phyloP scores from a whole-genome alignment of 2,329 filamentous ascomycete genomes.

The Xylaria sp. region DNA sequence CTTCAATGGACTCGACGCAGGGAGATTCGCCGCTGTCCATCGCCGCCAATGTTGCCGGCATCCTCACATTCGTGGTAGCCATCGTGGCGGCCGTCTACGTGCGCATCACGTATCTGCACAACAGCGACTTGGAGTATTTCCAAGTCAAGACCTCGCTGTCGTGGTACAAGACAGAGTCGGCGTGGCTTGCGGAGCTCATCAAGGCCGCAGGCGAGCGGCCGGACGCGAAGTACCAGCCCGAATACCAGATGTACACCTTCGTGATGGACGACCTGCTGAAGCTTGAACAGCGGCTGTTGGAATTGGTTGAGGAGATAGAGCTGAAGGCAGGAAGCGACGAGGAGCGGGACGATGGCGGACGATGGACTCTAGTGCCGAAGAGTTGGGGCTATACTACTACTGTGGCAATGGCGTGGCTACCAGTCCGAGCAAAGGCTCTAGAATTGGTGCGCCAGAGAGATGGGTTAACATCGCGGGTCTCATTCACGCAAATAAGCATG shows the following conservation, averaged over 20 bases:
- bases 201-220: conserved; percentile 32
- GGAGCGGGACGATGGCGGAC: conserved; percentile 24
- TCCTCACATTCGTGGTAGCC: conserved; percentile 52
- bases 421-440: conserved; percentile 47
- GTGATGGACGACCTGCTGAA: conserved; percentile 50
- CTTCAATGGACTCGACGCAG: conserved; percentile 30
- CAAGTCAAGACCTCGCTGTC: conserved; percentile 49
- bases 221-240: conserved; percentile 36
- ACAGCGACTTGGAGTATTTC: conserved; percentile 51
- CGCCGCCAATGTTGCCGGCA: conserved; percentile 47
- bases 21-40: conserved; percentile 50
- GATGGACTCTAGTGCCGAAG: conserved; percentile 44
- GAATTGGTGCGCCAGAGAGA: conserved; percentile 51
- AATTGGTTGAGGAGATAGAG: conserved; percentile 49
- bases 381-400: conserved; percentile 43
- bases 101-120: conserved; percentile 48
- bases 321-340: conserved; percentile 31
- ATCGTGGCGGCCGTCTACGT: conserved; percentile 48
- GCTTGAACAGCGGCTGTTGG: conserved; percentile 48
- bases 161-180: conserved; percentile 54
- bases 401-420: conserved; percentile 50
- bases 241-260: conserved; percentile 51
- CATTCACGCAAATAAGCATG: conserved; percentile 54
- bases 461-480: conserved; percentile 46
- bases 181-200: conserved; percentile 48